Percentiles rank a stretch among this genome's conserved stretches.
phyloP scores from a whole-genome alignment of 2,329 filamentous ascomycete genomes.

The Arthrobotrys iridis region DNA sequence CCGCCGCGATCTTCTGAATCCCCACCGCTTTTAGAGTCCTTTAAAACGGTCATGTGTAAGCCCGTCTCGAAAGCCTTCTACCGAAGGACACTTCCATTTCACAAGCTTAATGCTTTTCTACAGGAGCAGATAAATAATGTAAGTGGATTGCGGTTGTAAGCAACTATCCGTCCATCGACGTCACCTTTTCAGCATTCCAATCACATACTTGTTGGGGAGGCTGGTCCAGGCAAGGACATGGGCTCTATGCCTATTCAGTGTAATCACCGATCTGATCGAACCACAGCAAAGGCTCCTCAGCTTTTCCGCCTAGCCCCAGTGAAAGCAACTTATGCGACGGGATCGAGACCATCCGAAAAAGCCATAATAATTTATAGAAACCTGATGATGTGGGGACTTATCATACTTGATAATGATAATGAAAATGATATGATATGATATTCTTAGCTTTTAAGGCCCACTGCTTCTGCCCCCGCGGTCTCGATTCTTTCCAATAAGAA shows the following conservation, averaged over 20 bases:
- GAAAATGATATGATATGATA: background rate
- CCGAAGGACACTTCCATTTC: background rate
- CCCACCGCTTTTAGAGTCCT: background rate
- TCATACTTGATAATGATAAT: background rate
- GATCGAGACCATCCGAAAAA: background rate
- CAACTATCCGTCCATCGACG: conserved; percentile 39
- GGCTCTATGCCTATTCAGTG: background rate
- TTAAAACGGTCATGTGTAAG: conserved; percentile 13
- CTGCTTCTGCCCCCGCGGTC: background rate
- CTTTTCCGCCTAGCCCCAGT: background rate
- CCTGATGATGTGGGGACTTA: conserved; percentile 6
- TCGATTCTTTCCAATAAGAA: background rate
- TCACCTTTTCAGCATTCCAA: conserved; percentile 35
- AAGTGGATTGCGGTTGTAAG: background rate
- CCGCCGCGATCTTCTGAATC: conserved; percentile 6
- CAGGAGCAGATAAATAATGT: too few relatives aligned
- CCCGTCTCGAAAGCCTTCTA: background rate
- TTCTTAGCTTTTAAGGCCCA: background rate
- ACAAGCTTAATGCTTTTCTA: background rate
- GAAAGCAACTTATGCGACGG: conserved; percentile 34
- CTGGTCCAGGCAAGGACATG: conserved; percentile 21
- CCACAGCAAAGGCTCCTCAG: background rate
- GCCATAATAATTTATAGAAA: too few relatives aligned
- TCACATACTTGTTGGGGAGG: conserved; percentile 19
- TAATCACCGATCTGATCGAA: conserved; percentile 21